Evolutionary conservation across 2,329 filamentous ascomycete species (phyloP).

Genomic region (Fusarium abutilonis): DNA sequence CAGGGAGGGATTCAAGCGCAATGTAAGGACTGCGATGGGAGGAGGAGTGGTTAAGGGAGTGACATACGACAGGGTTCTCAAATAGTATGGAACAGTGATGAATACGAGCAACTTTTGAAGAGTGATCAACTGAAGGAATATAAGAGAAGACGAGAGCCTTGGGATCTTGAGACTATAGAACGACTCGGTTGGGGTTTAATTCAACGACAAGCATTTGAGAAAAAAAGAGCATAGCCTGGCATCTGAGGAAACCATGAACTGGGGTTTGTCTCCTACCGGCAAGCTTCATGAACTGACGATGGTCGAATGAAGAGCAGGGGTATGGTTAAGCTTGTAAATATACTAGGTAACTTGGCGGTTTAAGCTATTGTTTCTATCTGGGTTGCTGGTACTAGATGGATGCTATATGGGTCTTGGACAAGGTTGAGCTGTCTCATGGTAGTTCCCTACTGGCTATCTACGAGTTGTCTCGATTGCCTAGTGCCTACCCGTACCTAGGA

Average conservation of each 20-base stretch:
- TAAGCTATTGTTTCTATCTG: conserved; percentile 3
- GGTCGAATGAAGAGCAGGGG: conserved; percentile 2
- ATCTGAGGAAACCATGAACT: conserved; percentile 35
- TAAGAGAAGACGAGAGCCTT: conserved; percentile 7
- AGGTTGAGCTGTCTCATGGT: not conserved
- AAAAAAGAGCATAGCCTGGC: conserved; percentile 27
- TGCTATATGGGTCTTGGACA: conserved; percentile 1
- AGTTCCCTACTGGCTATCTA: conserved; percentile 8
- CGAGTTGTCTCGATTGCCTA: not conserved
- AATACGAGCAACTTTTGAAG: conserved; percentile 7
- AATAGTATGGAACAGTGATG: conserved; percentile 53
- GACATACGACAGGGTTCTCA: conserved; percentile 81
- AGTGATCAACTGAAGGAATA: not conserved
- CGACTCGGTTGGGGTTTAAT: conserved; percentile 21
- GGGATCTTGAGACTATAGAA: conserved; percentile 15
- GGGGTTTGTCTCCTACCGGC: conserved; percentile 15
- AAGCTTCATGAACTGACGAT: conserved; percentile 12
- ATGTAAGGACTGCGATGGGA: conserved; percentile 84
- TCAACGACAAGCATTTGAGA: conserved; percentile 27
- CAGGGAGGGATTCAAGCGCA: conserved; percentile 88
- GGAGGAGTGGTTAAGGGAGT: conserved; percentile 80
- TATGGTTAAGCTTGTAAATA: conserved; percentile 12
- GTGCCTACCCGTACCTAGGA: no score
- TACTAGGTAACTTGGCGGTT: not conserved
- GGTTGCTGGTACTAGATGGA: not conserved